phyloP scores from a whole-genome alignment of 2,329 filamentous ascomycete species.

The Boeremia exigua region DNA sequence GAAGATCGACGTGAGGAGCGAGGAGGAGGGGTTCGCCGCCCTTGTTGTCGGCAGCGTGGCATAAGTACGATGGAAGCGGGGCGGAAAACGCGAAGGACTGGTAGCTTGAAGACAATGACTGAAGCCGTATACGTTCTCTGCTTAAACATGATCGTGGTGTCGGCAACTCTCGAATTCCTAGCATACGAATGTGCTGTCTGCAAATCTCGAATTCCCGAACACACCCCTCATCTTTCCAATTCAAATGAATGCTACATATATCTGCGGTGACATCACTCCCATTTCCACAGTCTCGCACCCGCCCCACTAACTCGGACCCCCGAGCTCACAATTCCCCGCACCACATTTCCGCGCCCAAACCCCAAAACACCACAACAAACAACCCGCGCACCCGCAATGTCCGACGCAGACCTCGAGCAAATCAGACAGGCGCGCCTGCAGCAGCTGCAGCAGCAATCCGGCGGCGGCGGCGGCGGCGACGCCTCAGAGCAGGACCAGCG shows the following conservation, averaged over 20 bases:
- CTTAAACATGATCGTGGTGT: no score
- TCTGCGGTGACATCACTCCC: no score
- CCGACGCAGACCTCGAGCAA: slow-evolving; percentile 74
- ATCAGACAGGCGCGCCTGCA: slow-evolving; percentile 91
- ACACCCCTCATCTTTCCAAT: no score
- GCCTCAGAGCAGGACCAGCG: slow-evolving; percentile 60
- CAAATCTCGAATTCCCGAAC: no score
- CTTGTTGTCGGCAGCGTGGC: slow-evolving; percentile 85
- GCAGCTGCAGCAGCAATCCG: slow-evolving; percentile 81
- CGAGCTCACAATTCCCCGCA: slow-evolving; percentile 11
- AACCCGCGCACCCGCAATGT: slow-evolving; percentile 53
- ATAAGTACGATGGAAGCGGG: slow-evolving; percentile 51
- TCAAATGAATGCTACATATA: no score
- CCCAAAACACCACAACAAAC: not conserved
- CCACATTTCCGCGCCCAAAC: slow-evolving; percentile 9
- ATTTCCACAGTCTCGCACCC: no score
- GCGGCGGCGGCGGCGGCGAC: slow-evolving; percentile 57
- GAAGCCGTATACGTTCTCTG: no score
- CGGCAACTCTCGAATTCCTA: no score
- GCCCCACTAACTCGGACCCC: slow-evolving; percentile 12
- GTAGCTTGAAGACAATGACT: not conserved
- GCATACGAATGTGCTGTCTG: no score
- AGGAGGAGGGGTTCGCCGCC: slow-evolving; percentile 88
- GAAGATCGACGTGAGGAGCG: slow-evolving; percentile 89
- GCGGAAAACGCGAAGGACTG: slow-evolving; percentile 9